Base-by-base conservation (phyloP, 768 basidiomycete species). In the Ramaria rubella region DNA sequence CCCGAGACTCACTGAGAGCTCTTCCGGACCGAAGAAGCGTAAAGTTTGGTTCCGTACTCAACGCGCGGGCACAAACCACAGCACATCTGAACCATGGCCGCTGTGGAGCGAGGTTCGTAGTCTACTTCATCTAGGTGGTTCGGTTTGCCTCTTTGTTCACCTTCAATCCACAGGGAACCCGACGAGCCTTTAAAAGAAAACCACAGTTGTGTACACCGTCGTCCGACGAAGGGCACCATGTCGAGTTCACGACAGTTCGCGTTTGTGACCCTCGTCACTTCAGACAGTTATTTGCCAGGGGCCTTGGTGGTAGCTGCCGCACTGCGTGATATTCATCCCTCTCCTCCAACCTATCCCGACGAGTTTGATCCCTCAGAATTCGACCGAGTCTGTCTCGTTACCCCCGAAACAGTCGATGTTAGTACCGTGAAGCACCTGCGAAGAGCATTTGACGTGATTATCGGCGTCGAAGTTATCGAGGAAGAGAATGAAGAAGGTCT, bases 201-300 rank as follows among this genome's bases (percentile, higher is more conserved):
- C n/a, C n/a, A n/a, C n/a, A n/a, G n/a, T n/a, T n/a, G n/a, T n/a
- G n/a, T n/a, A n/a, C n/a, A n/a, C n/a, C n/a, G n/a, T n/a, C n/a
- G n/a, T n/a, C n/a, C 40, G 40, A n/a, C 23, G 40, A 9, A 29
- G 27, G 2, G n/a, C 21, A n/a, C 17, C 46, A 48, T 48, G 46
- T 2, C 46, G 50, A 24, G 31, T 43, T 34, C 49, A 5, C 57
- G 51, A 24, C 75, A 75, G 69, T 85, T 81, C 78, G 91, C 90
- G 64, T 90, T 96, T 70, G 91, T 87, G 63, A 91, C 95, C 40
- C 87, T 99, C 62, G 73, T 98, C 65, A 93, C 95, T 55, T 91
- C 93, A 30, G 87, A 94, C 68, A 76, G 79, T 26, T 99, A 99
- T 74, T 85, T 98, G 52, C 91, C 92, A 31, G 96, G 96, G 53